Conservation (phyloP, 148 eudicot species). For the Camellia lanceoleosa region DNA sequence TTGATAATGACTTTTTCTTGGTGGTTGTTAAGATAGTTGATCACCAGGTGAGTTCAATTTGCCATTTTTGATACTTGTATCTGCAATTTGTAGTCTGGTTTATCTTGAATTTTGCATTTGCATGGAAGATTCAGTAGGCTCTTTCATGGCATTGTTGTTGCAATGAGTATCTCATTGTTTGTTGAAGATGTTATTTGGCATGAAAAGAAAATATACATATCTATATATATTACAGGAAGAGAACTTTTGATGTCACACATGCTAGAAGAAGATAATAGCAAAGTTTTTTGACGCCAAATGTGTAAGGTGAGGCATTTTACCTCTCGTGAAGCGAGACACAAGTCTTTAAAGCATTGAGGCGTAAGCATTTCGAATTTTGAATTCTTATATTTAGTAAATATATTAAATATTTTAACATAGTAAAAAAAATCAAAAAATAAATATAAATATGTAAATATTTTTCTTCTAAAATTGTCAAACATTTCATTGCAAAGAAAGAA, state of each 20-base stretch:
- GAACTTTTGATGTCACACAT: background rate
- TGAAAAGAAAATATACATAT: too few relatives aligned
- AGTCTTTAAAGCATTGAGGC: too few relatives aligned
- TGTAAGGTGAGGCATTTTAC: too few relatives aligned
- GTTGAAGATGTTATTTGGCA: background rate
- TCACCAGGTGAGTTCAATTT: constrained; percentile 66
- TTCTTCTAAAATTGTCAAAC: too few relatives aligned
- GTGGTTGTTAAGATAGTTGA: constrained; percentile 84
- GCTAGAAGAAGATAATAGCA: background rate
- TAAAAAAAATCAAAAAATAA: too few relatives aligned
- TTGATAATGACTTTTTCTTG: constrained; percentile 95
- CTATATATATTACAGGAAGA: background rate
- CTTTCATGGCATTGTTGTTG: constrained; percentile 7
- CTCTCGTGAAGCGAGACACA: too few relatives aligned
- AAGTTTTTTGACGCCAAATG: too few relatives aligned
- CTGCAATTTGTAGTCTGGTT: background rate
- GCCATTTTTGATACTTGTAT: background rate
- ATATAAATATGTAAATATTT: too few relatives aligned
- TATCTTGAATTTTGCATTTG: background rate
- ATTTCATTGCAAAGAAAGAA: too few relatives aligned
- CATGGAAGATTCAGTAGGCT: background rate
- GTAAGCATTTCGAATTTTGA: too few relatives aligned
- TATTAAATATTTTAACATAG: too few relatives aligned
- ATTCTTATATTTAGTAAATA: too few relatives aligned
- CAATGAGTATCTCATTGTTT: background rate